Evolutionary conservation across 2,329 filamentous ascomycete genomes (phyloP), one percentile per base, ranked within the genome.

Genomic region (Aspergillus pseudoviridinutans): DNA sequence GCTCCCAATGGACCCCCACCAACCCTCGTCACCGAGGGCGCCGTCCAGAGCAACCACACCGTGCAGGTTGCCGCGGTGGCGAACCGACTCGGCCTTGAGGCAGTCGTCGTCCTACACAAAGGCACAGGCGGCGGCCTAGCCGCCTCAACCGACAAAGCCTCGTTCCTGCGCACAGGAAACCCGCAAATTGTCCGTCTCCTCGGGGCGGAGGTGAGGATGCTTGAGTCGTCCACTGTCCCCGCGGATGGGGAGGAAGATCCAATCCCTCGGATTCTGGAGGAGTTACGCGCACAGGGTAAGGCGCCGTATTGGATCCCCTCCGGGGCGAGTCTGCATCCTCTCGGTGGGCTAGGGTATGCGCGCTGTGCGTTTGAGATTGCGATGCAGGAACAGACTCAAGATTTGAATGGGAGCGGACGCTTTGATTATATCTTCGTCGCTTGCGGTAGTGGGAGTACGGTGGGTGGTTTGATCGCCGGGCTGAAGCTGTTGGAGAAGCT

Each of bases 181-280:
- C 63, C 67, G 28, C 69, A 71, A 44, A 55, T 71, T 28, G 61
- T 66, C 38, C 60, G 68, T 59, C 53, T 74, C 53, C 50, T 71
- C 12, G 60, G 69, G 62, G 55, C 76, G 74, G 24, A 72, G 68
- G 65, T 85, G 76, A 58, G 86, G 76, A 24, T 82, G 71, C 66
- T 85, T 78, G 22, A 82, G 82, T 20, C 42, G 9, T 62, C 79
- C 80, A 38, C 32, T 38, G 0, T 85, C 84, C 7, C 80, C 82
- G n/a, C 85, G 20, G 47, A 52, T 3, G 57, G 41, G 8, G 51
- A 47, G 3, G 27, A 51, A 14, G 60, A 89, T 80, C 56, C 66
- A 0, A 54, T 69, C 3, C 53, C 64, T 12, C 44, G 55, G 2
- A 56, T 72, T 4, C 54, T 75, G 32, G 56, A 66, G 14, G 62